phyloP scores from a whole-genome alignment of 2,329 filamentous ascomycete species.

The Penicillium thymicola region DNA sequence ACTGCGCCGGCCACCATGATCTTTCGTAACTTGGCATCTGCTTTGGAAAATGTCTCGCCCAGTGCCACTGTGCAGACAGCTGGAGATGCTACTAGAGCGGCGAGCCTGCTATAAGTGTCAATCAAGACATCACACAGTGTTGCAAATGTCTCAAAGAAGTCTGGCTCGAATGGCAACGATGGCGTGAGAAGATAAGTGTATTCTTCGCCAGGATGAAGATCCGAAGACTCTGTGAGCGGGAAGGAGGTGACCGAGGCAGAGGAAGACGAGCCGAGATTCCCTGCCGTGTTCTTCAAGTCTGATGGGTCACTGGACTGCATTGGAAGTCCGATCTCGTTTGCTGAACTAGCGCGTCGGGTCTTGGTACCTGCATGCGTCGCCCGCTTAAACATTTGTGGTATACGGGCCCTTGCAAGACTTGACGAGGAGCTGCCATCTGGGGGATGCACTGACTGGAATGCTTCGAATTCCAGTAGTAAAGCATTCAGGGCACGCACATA shows the following conservation, averaged over 20 bases:
- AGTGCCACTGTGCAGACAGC: conserved; percentile 67
- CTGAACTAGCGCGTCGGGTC: conserved; percentile 57
- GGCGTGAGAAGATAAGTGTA: conserved; percentile 90
- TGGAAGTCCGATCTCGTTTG: conserved; percentile 57
- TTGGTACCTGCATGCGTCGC: conserved; percentile 56
- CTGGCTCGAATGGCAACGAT: conserved; percentile 87
- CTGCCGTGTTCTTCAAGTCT: conserved; percentile 47
- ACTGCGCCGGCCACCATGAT: conserved; percentile 83
- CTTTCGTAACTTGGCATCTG: conserved; percentile 80
- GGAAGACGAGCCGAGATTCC: conserved; percentile 38
- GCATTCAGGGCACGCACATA: conserved; percentile 84
- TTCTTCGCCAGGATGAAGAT: conserved; percentile 76
- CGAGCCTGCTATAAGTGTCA: conserved; percentile 79
- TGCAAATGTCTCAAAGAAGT: conserved; percentile 95
- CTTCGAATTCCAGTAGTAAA: conserved; percentile 86
- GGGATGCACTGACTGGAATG: conserved; percentile 83
- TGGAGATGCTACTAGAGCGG: conserved; percentile 71
- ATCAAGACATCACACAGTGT: conserved; percentile 94
- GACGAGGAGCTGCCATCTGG: conserved; percentile 68
- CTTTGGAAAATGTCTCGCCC: conserved; percentile 84
- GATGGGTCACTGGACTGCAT: conserved; percentile 49
- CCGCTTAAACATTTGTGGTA: conserved; percentile 80
- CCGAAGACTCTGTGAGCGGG: conserved; percentile 51
- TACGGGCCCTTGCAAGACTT: conserved; percentile 70
- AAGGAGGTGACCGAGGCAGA: conserved; percentile 40